phyloP scores from a whole-genome alignment of 768 basidiomycete species.

The Leccinum boreale region DNA sequence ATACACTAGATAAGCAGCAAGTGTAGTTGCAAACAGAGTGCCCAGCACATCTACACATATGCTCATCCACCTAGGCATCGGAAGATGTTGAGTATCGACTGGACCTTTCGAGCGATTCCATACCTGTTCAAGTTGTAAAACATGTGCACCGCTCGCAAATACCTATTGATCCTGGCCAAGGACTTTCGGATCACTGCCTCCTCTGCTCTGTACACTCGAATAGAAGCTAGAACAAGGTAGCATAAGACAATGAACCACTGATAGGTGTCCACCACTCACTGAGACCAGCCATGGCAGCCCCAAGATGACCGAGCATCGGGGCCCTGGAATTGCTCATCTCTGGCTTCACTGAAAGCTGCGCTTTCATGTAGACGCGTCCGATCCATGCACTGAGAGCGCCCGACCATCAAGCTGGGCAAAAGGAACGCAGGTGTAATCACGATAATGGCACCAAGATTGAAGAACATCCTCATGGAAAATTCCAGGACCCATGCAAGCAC shows the following conservation, averaged over 20 bases:
- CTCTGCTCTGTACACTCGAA: constrained; percentile 44
- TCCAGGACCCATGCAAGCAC: background rate
- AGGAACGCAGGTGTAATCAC: constrained; percentile 1
- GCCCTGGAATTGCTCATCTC: constrained; percentile 3
- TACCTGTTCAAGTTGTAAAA: constrained; percentile 50
- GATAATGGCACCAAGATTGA: background rate
- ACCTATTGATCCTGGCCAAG: constrained; percentile 45
- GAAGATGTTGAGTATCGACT: background rate
- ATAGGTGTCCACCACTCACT: background rate
- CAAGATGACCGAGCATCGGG: background rate
- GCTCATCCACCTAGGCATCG: constrained; percentile 40
- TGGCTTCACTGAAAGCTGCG: background rate
- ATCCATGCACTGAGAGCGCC: background rate
- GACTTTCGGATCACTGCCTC: constrained; percentile 41
- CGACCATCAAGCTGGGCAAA: background rate
- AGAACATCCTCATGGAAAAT: background rate
- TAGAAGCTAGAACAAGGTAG: background rate
- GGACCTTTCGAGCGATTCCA: background rate
- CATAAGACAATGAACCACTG: background rate
- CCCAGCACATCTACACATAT: constrained; percentile 50
- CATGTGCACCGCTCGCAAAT: constrained; percentile 37
- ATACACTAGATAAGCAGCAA: constrained; percentile 3
- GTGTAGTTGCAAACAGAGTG: background rate
- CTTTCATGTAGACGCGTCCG: constrained; percentile 1
- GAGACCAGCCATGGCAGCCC: constrained; percentile 1